Base-by-base conservation (phyloP, 345 rosid genomes). In the Toxicodendron radicans region DNA sequence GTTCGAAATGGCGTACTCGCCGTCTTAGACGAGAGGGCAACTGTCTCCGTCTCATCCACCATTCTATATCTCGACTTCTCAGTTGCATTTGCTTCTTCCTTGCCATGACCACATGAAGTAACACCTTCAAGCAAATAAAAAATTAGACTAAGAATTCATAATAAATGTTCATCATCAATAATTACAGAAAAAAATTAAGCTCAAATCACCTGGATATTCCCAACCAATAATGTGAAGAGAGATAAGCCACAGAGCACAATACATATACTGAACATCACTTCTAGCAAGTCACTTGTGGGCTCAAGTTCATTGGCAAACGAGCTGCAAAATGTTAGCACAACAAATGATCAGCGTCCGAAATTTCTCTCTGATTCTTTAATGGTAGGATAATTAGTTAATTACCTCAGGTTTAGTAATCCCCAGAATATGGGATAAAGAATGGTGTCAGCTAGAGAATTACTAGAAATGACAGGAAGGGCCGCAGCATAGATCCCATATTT, bases 11-110 rank as follows among this genome's bases (percentile, higher is more conserved):
- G 51, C 95, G 90, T 17, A 94, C 97, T 81, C 98, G 82, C 51
- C 84, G 87, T 74, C 97, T 84, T 78, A 92, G 75, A 62, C 82
- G 77, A 30, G 93, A 89, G 12, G 99, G 97, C 65, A 95, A 75
- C 82, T 95, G 99, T 78, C 99, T 83, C 65, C 97, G 77, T 70
- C 83, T 85, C 99, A 92, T 92, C 99, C 97, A 95, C 97, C 97
- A 89, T 69, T 91, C 97, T 82, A 95, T 79, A 64, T 95, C 97
- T 30, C 94, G 73, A 73, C 89, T 84, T 27, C 94, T 85, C 77
- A 95, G 78, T 81, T 95, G 97, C 92, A 92, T 81, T 73, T 91
- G 91, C 74, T 76, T 82, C 87, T 90, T 90, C 83, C 85, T 92
- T 0, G 94, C 93, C 90, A 89, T 81, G 27, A 89, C 92, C 5